Evolutionary conservation across 2,329 filamentous ascomycete species (phyloP), one percentile per base, ranked within the genome.

Genomic region (Alternaria rosae): DNA sequence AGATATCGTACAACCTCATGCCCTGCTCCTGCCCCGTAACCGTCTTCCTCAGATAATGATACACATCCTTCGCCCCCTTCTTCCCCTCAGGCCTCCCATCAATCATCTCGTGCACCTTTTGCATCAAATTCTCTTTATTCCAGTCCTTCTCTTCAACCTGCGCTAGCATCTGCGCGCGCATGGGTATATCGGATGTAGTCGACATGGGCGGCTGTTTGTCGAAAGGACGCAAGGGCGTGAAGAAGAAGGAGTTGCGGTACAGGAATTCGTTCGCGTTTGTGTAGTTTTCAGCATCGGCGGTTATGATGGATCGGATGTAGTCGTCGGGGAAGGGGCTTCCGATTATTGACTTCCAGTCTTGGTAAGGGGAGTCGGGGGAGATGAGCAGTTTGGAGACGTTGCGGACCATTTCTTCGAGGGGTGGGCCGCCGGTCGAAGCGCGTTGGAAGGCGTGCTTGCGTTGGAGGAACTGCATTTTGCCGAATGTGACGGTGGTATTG

Each of bases 391-490:
- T 28, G 15, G 71, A 64, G 6, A 82, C 72, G 15, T 72, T 66
- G 11, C 76, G 57, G 15, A 82, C 74, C 44, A 83, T 75, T 23
- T 78, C 73, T 17, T 79, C 59, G 9, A 83, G 68, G 0, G 76
- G 68, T 7, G 78, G 71, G 43, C 85, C 85, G 65, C 82, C 81
- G 21, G 74, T 75, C 44, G 81, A 71, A 38, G 84, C 83, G 54
- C 82, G 82, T 6, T 80, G 79, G 41, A 82, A 79, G n/a, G 85
- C 85, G 74, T 94, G 92, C 48, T 87, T 85, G 69, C 87, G 88
- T 73, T 97, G 92, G 51, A 98, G 86, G 77, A 89, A 92, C 70
- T 88, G 86, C 15, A 98, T 85, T 76, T 98, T 99, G 51, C 89
- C 88, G 53, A 90, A 86, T 20, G 91, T 89, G 17, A 97, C 92